Percentiles rank a stretch among this genome's conserved stretches.
Conservation (phyloP, 768 basidiomycete species). For the Pleurotus platypus region DNA sequence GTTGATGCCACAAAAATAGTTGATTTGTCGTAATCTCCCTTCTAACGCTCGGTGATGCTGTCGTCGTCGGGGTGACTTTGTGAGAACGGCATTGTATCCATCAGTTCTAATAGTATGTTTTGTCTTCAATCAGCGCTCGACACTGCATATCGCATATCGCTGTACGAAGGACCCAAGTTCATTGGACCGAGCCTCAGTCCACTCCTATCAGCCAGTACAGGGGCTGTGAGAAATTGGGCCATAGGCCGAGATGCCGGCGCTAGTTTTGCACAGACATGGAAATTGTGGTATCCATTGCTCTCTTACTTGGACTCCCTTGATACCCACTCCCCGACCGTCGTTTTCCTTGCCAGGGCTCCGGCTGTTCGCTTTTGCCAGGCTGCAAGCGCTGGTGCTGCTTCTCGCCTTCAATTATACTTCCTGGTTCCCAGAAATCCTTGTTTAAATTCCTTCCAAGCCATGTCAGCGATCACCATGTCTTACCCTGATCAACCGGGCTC, state of each 20-base stretch:
- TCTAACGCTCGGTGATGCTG: no score
- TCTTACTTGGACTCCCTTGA: slow-evolving; percentile 4
- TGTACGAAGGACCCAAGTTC: no score
- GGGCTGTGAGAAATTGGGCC: background rate
- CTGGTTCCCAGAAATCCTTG: slow-evolving; percentile 16
- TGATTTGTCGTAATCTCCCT: no score
- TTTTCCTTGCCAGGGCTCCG: slow-evolving; percentile 1
- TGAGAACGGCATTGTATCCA: no score
- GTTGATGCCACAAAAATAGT: no score
- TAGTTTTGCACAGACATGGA: background rate
- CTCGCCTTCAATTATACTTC: slow-evolving; percentile 14
- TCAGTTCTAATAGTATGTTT: no score
- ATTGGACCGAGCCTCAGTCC: no score
- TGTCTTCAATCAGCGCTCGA: no score
- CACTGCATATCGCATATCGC: no score
- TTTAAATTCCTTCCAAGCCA: slow-evolving; percentile 20
- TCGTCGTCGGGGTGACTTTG: no score
- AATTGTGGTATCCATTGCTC: background rate
- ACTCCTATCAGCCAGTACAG: background rate
- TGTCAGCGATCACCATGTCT: slow-evolving; percentile 47
- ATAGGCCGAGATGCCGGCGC: slow-evolving; percentile 3
- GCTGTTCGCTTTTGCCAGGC: slow-evolving; percentile 20
- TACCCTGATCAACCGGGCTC: slow-evolving; percentile 60
- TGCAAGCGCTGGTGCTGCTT: slow-evolving; percentile 46
- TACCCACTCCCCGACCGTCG: slow-evolving; percentile 5